Percentiles rank a stretch among this genome's conserved stretches.
phyloP scores from a whole-genome alignment of 306 rosid species.

The Styphnolobium japonicum region DNA sequence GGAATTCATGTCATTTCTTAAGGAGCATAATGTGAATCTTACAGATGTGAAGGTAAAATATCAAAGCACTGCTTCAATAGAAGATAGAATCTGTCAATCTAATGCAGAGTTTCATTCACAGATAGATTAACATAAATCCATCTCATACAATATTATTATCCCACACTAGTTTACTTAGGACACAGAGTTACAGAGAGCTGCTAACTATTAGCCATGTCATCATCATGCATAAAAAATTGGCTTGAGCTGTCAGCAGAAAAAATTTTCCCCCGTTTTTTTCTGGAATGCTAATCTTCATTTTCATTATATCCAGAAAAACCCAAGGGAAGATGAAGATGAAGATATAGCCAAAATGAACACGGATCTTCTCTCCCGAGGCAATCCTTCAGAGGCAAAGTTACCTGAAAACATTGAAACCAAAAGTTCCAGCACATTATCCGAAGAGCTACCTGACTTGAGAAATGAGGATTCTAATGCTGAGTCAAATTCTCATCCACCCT shows the following conservation, averaged over 20 bases:
- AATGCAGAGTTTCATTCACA: not conserved
- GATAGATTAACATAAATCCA: not conserved
- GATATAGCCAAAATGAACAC: slow-evolving; percentile 23
- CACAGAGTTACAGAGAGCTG: not conserved
- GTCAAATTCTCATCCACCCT: slow-evolving; percentile 21
- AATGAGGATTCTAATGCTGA: slow-evolving; percentile 31
- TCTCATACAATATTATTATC: not conserved
- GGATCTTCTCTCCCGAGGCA: slow-evolving; percentile 3
- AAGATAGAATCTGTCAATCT: not conserved
- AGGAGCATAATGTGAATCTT: slow-evolving; percentile 58
- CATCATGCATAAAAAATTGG: not conserved
- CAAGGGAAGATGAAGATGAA: slow-evolving; percentile 56
- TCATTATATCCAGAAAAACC: slow-evolving; percentile 50
- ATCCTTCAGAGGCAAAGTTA: slow-evolving; percentile 19
- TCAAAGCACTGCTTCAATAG: not conserved
- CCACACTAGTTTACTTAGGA: not conserved
- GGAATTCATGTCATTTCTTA: slow-evolving; percentile 66
- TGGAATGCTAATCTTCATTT: not conserved
- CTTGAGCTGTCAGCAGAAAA: not conserved
- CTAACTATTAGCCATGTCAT: not conserved
- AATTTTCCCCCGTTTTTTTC: not conserved
- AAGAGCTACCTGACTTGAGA: slow-evolving; percentile 29
- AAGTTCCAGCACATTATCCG: not conserved
- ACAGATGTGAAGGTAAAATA: slow-evolving; percentile 60
- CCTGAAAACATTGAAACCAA: slow-evolving; percentile 16